Conservation (phyloP, 345 rosid genomes). For the Populus nigra region DNA sequence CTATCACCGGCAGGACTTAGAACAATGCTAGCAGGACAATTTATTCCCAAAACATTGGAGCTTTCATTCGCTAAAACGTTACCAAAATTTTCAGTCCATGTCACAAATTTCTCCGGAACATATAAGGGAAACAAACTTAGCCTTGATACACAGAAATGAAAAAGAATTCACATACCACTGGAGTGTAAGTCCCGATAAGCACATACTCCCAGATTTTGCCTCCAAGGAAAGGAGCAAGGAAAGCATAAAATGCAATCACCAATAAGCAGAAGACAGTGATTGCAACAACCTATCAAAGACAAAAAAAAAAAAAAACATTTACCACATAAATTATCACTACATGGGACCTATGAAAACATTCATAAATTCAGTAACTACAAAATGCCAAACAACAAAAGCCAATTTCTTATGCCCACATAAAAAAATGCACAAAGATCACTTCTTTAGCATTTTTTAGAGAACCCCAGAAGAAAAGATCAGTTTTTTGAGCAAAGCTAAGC, state of each 20-base stretch:
- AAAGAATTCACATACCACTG: slow-evolving; percentile 65
- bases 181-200: slow-evolving; percentile 67
- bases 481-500: background rate
- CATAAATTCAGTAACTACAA: slow-evolving; percentile 3
- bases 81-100: background rate
- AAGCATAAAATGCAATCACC: slow-evolving; percentile 89
- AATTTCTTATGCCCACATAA: background rate
- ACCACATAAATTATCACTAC: background rate
- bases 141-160: background rate
- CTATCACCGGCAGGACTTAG: too few species aligned
- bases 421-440: background rate
- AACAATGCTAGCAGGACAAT: too few species aligned
- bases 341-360: background rate
- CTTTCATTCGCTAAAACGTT: too few species aligned
- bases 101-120: background rate
- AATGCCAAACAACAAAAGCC: background rate
- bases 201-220: slow-evolving; percentile 84
- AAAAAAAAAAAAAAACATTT: slow-evolving; percentile 14
- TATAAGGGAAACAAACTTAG: background rate
- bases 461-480: background rate
- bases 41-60: too few species aligned
- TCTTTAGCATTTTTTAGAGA: background rate
- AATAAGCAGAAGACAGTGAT: slow-evolving; percentile 91
- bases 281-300: slow-evolving; percentile 74
- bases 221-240: slow-evolving; percentile 92